A percentile compares a stretch with the other conserved stretches of the same genome.
Evolutionary conservation across 257 asterid species (phyloP).

Genomic region (Plantago major): DNA sequence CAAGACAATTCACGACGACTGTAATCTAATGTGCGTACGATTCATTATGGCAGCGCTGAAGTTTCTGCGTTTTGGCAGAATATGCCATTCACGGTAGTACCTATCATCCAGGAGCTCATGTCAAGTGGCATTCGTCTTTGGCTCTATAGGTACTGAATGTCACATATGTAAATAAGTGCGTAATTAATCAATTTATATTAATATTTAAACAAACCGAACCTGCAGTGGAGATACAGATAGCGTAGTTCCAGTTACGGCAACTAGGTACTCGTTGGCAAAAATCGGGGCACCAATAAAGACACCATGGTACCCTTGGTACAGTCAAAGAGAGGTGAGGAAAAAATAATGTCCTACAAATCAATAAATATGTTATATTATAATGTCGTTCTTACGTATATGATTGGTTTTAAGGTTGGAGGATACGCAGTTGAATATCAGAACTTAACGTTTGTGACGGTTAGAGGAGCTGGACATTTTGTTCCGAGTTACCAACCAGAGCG

Average conservation of each 20-base stretch:
- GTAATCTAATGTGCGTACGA: background rate
- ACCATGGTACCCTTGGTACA: slow-evolving; percentile 39
- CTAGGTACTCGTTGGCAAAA: slow-evolving; percentile 29
- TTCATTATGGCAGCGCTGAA: slow-evolving; percentile 6
- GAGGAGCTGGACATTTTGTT: slow-evolving; percentile 59
- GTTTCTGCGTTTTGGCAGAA: slow-evolving; percentile 17
- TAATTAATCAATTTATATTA: background rate
- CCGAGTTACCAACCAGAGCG: slow-evolving; percentile 51
- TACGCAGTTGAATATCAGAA: slow-evolving; percentile 40
- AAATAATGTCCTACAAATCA: background rate
- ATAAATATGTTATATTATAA: too few relatives aligned
- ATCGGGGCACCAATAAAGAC: slow-evolving; percentile 26
- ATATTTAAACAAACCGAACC: background rate
- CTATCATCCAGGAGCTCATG: slow-evolving; percentile 29
- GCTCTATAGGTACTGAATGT: slow-evolving; percentile 30
- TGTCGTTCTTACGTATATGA: background rate
- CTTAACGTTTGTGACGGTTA: slow-evolving; percentile 38
- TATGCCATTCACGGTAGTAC: slow-evolving; percentile 26
- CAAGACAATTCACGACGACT: background rate
- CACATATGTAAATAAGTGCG: background rate
- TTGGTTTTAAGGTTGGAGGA: slow-evolving; percentile 45
- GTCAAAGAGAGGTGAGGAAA: slow-evolving; percentile 25
- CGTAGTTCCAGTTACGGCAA: slow-evolving; percentile 31
- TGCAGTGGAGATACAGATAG: slow-evolving; percentile 43
- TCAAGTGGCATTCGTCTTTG: slow-evolving; percentile 32